Conservation (phyloP, 2,329 filamentous ascomycete genomes). For the Pseudodiploospora longispora region DNA sequence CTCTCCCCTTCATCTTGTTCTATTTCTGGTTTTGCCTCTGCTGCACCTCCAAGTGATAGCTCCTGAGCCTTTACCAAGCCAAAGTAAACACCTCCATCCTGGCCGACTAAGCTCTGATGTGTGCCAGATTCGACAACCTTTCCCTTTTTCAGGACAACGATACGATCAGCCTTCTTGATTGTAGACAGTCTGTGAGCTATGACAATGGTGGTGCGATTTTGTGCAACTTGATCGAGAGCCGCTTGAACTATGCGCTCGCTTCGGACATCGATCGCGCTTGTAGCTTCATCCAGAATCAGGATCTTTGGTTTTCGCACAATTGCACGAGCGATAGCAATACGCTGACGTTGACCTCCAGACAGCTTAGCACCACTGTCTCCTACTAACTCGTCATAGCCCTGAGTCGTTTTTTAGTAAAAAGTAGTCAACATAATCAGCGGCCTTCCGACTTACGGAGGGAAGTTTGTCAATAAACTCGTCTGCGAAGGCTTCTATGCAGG, state of each 20-base stretch:
- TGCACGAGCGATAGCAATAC: conserved; percentile 68
- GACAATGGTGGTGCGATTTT: conserved; percentile 60
- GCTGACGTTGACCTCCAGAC: conserved; percentile 79
- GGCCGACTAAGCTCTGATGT: conserved; percentile 60
- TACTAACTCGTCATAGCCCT: conserved; percentile 66
- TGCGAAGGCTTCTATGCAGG: conserved; percentile 60
- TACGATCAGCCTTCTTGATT: conserved; percentile 69
- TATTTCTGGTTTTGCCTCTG: conserved; percentile 18
- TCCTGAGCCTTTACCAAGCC: conserved; percentile 58
- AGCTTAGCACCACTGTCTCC: conserved; percentile 72
- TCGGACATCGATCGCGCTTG: conserved; percentile 53
- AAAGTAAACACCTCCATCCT: conserved; percentile 56
- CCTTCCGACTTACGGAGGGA: conserved; percentile 36
- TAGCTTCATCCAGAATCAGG: conserved; percentile 70
- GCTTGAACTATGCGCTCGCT: conserved; percentile 55
- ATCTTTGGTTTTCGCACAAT: conserved; percentile 66
- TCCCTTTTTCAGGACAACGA: conserved; percentile 67
- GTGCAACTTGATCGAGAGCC: conserved; percentile 52
- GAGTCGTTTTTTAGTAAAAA: not conserved
- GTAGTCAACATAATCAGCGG: conserved; percentile 6
- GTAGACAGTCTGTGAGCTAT: conserved; percentile 70
- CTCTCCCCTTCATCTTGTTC: conserved; percentile 20
- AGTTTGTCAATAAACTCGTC: conserved; percentile 60
- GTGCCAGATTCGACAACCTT: conserved; percentile 65
- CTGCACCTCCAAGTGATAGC: conserved; percentile 43